A percentile compares a stretch with the other conserved stretches of the same genome.
These are phyloP conservation scores for Talaromyces amestolkiae DNA, from an alignment of 2,329 filamentous ascomycete genomes.

Conservation along the genomic window DNA sequence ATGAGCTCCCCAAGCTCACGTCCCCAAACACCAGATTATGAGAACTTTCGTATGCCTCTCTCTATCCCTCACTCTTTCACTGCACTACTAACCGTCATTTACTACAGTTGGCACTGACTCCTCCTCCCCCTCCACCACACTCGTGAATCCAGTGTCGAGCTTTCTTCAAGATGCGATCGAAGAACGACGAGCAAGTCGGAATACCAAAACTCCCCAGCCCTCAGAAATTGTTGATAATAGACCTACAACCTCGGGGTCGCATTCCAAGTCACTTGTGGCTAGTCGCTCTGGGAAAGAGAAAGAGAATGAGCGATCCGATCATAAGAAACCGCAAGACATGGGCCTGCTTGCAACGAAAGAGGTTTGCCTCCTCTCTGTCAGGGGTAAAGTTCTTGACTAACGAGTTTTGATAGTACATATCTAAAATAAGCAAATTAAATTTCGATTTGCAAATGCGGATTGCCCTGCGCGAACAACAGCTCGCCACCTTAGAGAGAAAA, in stretches of 20 bases:
- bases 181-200: conserved; percentile 41
- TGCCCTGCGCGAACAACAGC: conserved; percentile 41
- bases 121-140: conserved; percentile 28
- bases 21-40: conserved; percentile 16
- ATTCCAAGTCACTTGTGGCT: conserved; percentile 32
- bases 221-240: conserved; percentile 25
- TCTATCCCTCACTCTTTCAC: neutral
- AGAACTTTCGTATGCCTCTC: conserved; percentile 16
- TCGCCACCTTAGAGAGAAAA: conserved; percentile 36
- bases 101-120: conserved; percentile 28
- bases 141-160: conserved; percentile 41
- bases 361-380: conserved; percentile 27
- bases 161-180: conserved; percentile 42
- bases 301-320: conserved; percentile 31
- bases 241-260: conserved; percentile 19
- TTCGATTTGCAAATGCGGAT: conserved; percentile 46
- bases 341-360: conserved; percentile 44
- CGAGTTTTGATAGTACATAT: conserved; percentile 36
- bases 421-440: conserved; percentile 44
- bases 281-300: conserved; percentile 36
- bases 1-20: conserved; percentile 14
- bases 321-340: conserved; percentile 41
- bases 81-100: conserved; percentile 3
- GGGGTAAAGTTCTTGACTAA: conserved; percentile 16
- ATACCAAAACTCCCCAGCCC: conserved; percentile 27